Evolutionary conservation across 2,329 filamentous ascomycete genomes (phyloP), one percentile per base, ranked within the genome.

Genomic region (Penicillium decumbens): DNA sequence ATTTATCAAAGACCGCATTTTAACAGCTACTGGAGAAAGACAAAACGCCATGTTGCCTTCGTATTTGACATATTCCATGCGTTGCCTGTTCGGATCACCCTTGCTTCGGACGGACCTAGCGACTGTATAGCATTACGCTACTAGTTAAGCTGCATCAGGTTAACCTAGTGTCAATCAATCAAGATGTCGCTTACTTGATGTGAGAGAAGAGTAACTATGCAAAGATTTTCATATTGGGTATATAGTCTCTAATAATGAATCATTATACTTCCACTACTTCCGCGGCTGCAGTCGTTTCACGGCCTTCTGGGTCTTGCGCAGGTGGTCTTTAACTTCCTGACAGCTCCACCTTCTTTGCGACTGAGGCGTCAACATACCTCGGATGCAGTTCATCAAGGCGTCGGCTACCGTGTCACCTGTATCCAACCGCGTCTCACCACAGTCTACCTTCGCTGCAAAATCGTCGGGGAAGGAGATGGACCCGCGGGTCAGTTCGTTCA

Each of bases 351-450:
- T 63, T 29, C 53, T 52, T 25, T 55, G 55, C 4, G 70, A 63
- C 35, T 68, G 62, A 3, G 65, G 64, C 6, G 71, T 65, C 46
- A 75, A 59, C 73, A 76, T 75, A 15, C 70, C 67, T 39, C 55
- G 55, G 13, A 76, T 72, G 48, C 72, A 74, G 28, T 47, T 51
- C 49, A 60, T 65, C 25, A 75, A 51, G 12, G 60, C 57, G 4
- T 70, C 62, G 0, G 66, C 65, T 6, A 72, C 61, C 2, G 61
- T 53, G 4, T 53, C 49, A 10, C 62, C 64, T 38, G 61, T 61
- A 9, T 62, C 53, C 10, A 69, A 37, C 8, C 45, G 44, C 1
- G 51, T 43, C 5, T 58, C 56, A 23, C 71, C 69, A 47, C 56
- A 53, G 25, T 72, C 64, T 29, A 75, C 49, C 47, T 71, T 74